phyloP scores from a whole-genome alignment of 768 basidiomycete species.

The Mycena galopus region DNA sequence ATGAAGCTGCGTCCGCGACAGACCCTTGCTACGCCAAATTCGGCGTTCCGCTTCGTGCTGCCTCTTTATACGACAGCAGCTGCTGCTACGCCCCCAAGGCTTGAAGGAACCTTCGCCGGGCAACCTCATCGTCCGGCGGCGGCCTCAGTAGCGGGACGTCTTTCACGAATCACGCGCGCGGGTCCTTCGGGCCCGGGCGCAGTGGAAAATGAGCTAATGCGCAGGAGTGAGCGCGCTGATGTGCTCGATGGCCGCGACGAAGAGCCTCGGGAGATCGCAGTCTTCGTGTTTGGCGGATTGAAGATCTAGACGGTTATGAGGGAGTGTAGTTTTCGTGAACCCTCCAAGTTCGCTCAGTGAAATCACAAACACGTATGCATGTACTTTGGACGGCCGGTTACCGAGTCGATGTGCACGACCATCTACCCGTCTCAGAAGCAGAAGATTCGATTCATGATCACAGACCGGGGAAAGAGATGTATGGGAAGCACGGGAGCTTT shows the following conservation, averaged over 20 bases:
- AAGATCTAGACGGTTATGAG: no score
- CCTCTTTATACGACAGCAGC: conserved; percentile 90
- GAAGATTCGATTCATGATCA: no score
- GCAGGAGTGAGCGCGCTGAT: conserved; percentile 61
- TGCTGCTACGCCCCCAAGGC: conserved; percentile 87
- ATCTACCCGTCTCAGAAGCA: no score
- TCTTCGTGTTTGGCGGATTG: no score
- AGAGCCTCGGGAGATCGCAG: conserved; percentile 63
- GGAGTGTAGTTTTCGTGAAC: no score
- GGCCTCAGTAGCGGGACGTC: conserved; percentile 29
- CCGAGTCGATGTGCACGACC: no score
- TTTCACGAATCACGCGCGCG: conserved; percentile 32
- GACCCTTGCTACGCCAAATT: neutral
- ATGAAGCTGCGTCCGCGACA: no score
- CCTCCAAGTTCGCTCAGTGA: no score
- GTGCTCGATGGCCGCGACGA: conserved; percentile 73
- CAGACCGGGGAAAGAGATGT: no score
- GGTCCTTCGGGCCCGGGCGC: conserved; percentile 50
- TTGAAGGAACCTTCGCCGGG: conserved; percentile 89
- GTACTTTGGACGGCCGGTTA: no score
- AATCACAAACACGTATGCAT: no score
- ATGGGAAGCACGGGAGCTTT: no score
- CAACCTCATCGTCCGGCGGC: conserved; percentile 75
- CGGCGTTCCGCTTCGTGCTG: conserved; percentile 40
- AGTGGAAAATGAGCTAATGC: conserved; percentile 57